These are phyloP conservation scores for Tylopilus vinaceipallidus DNA, from an alignment of 768 basidiomycete genomes.

Conservation along the genomic window DNA sequence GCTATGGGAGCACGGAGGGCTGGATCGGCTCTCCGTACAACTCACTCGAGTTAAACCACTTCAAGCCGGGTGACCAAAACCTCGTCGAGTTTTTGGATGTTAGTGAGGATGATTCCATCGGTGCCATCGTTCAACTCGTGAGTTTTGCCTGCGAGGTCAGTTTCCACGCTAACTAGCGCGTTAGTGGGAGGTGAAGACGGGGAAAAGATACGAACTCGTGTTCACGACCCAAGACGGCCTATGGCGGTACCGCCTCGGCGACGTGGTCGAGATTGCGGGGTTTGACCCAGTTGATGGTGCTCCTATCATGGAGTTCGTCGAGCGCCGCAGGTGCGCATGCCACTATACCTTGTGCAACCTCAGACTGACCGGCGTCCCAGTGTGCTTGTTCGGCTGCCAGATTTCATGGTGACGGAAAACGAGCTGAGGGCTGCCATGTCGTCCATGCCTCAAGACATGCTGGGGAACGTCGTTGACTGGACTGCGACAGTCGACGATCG, in stretches of 20 bases:
- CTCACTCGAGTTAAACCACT: conserved; percentile 5
- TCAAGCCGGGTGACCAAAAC: background rate
- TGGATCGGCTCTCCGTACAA: conserved; percentile 5
- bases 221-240: conserved; percentile 16
- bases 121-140: background rate
- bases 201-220: conserved; percentile 16
- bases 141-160: background rate
- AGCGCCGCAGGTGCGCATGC: too few species aligned
- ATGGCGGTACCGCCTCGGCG: conserved; percentile 21
- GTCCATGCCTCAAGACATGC: background rate
- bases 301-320: too few species aligned
- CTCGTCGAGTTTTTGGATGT: conserved; percentile 16
- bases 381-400: background rate
- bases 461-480: conserved; percentile 10
- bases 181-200: conserved; percentile 15
- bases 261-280: conserved; percentile 6
- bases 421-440: too few species aligned
- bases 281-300: too few species aligned
- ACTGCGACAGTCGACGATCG: conserved; percentile 13
- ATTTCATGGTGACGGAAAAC: too few species aligned
- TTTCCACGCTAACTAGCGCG: background rate
- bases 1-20: conserved; percentile 3
- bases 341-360: too few species aligned
- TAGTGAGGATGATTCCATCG: background rate
- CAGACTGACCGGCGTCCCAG: too few species aligned